Evolutionary conservation across 2,329 filamentous ascomycete genomes (phyloP), one percentile per base, ranked within the genome.

Genomic region (Hypoxylon sp.): DNA sequence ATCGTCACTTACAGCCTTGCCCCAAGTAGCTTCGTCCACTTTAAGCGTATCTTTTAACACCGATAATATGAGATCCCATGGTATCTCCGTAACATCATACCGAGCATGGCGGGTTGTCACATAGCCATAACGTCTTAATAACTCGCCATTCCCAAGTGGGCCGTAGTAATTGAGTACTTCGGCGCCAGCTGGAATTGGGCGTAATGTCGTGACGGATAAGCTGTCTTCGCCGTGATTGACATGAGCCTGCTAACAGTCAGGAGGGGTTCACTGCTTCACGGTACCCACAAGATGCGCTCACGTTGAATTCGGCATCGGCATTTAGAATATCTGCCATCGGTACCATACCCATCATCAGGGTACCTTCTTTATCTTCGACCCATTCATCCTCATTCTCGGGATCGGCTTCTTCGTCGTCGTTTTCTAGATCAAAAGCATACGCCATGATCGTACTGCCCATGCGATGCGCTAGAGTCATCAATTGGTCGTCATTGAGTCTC

Each of bases 371-470:
- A 61, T 91, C 89, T 62, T 90, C 89, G 0, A 91, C 84, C 82
- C 90, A 91, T 46, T 87, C 89, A 23, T 89, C 89, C 5, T 86
- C 82, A 2, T 89, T 86, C 1, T 89, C 87, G 0, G 87, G 83
- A 3, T 89, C 83, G 21, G 89, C 85, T 0, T 82, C 86, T 0
- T 82, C 76, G 2, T 79, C 80, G 3, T 82, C 80, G 6, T 83
- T 83, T 51, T 88, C 87, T 5, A 97, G 86, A 72, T 97, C 94
- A 76, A 97, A 97, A 0, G 93, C 93, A 76, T 97, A 97, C 0
- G 93, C 91, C 93, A 97, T 97, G 72, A 97, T 95, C 14, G 91
- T 89, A 67, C 91, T 94, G 1, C 92, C 94, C 90, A 97, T 94
- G 7, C 89, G 86, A 77, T 97, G 93, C 57, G 92, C 91, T 17